Base-by-base conservation (phyloP, 192 early-diverging fungal genomes). In the Coemansia sp. region DNA sequence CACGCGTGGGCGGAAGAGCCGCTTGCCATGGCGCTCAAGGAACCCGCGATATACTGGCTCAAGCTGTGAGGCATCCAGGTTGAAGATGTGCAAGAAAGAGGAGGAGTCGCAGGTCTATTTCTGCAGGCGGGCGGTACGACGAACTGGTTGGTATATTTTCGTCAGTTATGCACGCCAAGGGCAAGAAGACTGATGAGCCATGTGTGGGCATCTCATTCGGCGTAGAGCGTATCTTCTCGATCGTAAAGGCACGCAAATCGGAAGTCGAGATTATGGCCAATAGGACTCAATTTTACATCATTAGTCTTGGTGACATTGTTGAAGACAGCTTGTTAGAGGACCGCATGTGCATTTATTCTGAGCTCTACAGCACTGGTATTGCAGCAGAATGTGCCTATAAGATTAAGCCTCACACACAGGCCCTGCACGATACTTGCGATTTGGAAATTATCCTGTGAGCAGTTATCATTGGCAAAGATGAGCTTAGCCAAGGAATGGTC, bases 61-160 rank as follows among this genome's bases (percentile, higher is more conserved):
- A 63, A 97, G 90, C 68, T 92, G 89, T 65, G 89, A 84, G 7
- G 90, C 85, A 68, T 95, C 93, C 74, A 98, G 81, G 62, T 90
- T 88, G 86, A 98, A 97, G 38, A 92, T 96, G n/a, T 95, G 96
- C 75, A 99, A 90, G 74, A 97, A 98, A 27, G 68, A 85, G 29
- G 93, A 94, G 61, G 94, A 95, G 74, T 87, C 73, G 36, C 89
- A 88, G 38, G 86, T 88, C 96, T 5, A 92, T 99, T 73, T 93
- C 97, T 17, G 94, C 94, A 0, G 97, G 97, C 61, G 97, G 97
- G 8, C 93, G 97, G 38, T 99, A 99, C 87, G 96, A 99, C 69
- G 87, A 95, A 38, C 86, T 99, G 50, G 96, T 99, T 8, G 97
- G 96, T 32, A 98, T 95, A 93, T 97, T 99, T 71, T 87, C 86